Evolutionary conservation across 2,329 filamentous ascomycete genomes (phyloP).

Genomic region (Colletotrichum incanum): DNA sequence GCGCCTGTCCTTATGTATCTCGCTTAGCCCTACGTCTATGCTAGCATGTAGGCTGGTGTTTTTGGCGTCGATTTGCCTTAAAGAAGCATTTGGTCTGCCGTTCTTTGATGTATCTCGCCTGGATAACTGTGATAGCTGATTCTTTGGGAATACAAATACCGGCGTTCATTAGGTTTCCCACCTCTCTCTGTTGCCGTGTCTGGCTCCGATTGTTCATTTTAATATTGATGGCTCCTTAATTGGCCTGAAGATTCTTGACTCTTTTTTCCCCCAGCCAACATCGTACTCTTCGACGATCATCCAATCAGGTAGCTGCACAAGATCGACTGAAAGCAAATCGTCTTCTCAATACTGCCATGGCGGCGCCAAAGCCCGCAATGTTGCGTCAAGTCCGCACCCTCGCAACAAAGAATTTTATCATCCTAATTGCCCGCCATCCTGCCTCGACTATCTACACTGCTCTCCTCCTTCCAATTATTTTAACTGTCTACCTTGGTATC

Average conservation of each 20-base stretch:
- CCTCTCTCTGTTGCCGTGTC: background rate
- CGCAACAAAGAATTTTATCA: conserved; percentile 74
- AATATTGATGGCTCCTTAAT: background rate
- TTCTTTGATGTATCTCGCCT: background rate
- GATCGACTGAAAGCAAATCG: accelerated
- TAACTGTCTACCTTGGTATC: conserved; percentile 75
- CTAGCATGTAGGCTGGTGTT: background rate
- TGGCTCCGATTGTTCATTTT: background rate
- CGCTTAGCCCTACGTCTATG: background rate
- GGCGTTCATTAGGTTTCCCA: background rate
- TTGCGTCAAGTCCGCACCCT: conserved; percentile 72
- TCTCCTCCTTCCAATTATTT: conserved; percentile 71
- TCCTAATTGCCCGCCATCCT: conserved; percentile 68
- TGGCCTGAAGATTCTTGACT: background rate
- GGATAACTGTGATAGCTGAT: accelerated
- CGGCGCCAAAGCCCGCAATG: conserved; percentile 13
- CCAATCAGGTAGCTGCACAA: no score
- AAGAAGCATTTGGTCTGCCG: background rate
- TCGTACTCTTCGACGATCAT: background rate
- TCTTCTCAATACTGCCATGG: background rate
- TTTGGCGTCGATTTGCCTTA: background rate
- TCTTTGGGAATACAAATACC: background rate
- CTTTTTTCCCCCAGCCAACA: accelerated
- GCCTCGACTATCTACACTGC: conserved; percentile 69
- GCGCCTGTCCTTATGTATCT: background rate